Conservation (phyloP, 2,329 filamentous ascomycete genomes). For the Cladosporium oxysporum region DNA sequence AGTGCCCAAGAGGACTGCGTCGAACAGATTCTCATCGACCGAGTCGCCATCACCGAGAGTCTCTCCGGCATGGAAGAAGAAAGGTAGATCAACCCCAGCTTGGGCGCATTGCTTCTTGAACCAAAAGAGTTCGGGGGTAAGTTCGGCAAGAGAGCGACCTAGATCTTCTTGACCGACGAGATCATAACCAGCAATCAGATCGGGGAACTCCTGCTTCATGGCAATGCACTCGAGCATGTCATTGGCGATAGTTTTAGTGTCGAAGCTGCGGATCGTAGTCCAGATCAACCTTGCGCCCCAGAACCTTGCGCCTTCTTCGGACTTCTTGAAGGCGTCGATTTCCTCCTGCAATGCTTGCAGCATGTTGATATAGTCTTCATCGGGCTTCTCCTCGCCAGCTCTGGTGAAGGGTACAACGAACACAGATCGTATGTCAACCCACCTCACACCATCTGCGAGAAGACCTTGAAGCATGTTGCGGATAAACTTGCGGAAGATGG, state of each 20-base stretch:
- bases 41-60: conserved; percentile 75
- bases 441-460: conserved; percentile 78
- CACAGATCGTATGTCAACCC: conserved; percentile 77
- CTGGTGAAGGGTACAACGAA: conserved; percentile 72
- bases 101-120: conserved; percentile 83
- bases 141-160: conserved; percentile 72
- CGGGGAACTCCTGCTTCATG: conserved; percentile 75
- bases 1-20: conserved; percentile 83
- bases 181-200: conserved; percentile 84
- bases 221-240: conserved; percentile 84
- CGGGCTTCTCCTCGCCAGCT: conserved; percentile 64
- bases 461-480: conserved; percentile 69
- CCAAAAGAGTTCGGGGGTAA: conserved; percentile 87
- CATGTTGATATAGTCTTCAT: conserved; percentile 68
- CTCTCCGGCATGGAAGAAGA: conserved; percentile 95
- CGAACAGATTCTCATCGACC: conserved; percentile 83
- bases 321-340: conserved; percentile 70
- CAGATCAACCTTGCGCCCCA: conserved; percentile 86
- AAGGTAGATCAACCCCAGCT: conserved; percentile 79
- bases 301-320: conserved; percentile 71
- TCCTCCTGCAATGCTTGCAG: conserved; percentile 77
- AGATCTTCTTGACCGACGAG: conserved; percentile 84
- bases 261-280: conserved; percentile 69
- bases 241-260: conserved; percentile 68
- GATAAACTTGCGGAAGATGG: conserved; percentile 78